Evolutionary conservation across 306 rosid species (phyloP).

Genomic region (Dryas octopetala): DNA sequence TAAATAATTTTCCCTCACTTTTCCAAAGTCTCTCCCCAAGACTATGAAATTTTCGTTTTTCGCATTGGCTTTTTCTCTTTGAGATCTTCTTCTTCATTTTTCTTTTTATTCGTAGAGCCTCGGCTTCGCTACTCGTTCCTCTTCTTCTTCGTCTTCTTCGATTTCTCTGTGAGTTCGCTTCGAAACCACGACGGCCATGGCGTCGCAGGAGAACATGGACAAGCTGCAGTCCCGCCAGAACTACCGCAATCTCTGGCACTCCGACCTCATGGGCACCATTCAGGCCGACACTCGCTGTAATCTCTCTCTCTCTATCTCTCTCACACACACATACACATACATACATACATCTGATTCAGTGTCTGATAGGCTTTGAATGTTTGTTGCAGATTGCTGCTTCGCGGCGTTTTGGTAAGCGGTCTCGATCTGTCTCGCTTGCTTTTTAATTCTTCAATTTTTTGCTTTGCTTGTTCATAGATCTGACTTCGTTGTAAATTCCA

Average conservation of each 20-base stretch:
- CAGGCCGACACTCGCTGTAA: constrained; percentile 72
- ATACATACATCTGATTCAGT: background rate
- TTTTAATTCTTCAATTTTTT: constrained; percentile 16
- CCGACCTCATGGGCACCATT: constrained; percentile 57
- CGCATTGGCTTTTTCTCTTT: background rate
- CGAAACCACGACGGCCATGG: constrained; percentile 36
- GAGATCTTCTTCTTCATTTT: background rate
- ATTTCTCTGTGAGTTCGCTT: background rate
- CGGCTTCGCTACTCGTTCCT: background rate
- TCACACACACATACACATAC: background rate
- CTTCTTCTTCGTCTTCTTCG: background rate
- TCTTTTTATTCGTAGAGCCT: background rate
- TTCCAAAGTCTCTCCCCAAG: background rate
- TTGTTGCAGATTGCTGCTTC: constrained; percentile 76
- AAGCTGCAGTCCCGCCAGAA: constrained; percentile 85
- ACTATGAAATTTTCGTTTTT: background rate
- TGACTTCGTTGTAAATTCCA: background rate
- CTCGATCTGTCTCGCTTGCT: constrained; percentile 8
- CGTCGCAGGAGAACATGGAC: constrained; percentile 56
- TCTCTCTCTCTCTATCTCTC: constrained; percentile 3
- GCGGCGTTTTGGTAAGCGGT: constrained; percentile 62
- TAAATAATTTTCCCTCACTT: background rate
- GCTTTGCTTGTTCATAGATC: constrained; percentile 2
- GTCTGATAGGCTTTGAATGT: constrained; percentile 17
- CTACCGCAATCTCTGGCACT: constrained; percentile 84